Base-by-base conservation (phyloP, 352 stramenopile species). In the Globisporangium uncinulatum region DNA sequence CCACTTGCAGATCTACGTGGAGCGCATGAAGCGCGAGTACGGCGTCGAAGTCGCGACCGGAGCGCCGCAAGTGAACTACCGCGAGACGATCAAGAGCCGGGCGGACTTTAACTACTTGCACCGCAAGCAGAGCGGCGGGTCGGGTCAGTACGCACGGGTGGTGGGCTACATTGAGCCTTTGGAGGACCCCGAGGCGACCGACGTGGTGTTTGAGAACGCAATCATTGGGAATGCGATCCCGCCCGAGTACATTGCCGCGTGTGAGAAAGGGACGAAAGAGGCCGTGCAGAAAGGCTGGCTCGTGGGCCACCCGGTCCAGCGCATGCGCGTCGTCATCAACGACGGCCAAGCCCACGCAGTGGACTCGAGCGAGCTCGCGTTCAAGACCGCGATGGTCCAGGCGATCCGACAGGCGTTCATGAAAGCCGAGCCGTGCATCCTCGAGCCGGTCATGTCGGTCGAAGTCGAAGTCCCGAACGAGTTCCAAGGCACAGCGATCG, bases 21-120 rank as follows among this genome's bases (percentile, higher is more conserved):
- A 99, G 79, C 92, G 97, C 48, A 98, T 99, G 93, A 96, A 92
- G 75, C 92, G 96, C 55, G 97, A 99, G 79, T 99, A 99, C 84
- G 83, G 73, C 61, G 93, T 98, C 17, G 96, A 99, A 24, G 86
- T 95, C 24, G 69, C 76, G 29, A 91, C 78, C 1, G 80, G 95
- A 36, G 87, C 97, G 45, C 97, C 97, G 7, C 95, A 98, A 72
- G 97, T 99, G 29, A 99, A 98, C 70, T 99, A 99, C 82, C 97
- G 97, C 61, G 97, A 99, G 76, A 99, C 97, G 14, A 98, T 99
- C 67, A 88, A 77, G 34, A 62, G 77, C 47, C 89, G 89, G 41
- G 83, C 86, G 54, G 83, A 97, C 54, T 99, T 99, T 75, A 98
- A 99, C 79, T 99, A 98, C 77, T 65, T 99, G 50, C 97, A 99